Evolutionary conservation across 306 rosid genomes (phyloP).

Genomic region (Prunus mira): DNA sequence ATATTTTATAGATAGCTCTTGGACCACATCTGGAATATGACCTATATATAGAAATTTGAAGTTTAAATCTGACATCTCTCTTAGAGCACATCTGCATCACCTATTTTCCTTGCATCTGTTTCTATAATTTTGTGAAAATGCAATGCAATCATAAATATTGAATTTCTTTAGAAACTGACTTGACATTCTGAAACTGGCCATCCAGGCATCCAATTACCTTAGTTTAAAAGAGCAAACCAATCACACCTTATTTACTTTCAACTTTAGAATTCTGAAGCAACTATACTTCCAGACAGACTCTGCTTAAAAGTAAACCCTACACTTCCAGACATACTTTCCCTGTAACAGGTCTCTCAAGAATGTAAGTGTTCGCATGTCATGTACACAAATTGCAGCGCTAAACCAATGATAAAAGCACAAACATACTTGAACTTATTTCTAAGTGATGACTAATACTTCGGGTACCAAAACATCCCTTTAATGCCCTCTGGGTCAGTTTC

Average conservation of each 20-base stretch:
- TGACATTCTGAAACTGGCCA: background rate
- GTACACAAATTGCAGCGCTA: background rate
- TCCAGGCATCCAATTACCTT: background rate
- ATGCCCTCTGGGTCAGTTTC: conserved; percentile 97
- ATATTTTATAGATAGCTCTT: too few species aligned
- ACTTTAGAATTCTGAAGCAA: background rate
- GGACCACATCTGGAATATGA: too few species aligned
- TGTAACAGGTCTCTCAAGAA: too few species aligned
- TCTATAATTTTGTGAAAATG: background rate
- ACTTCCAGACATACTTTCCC: background rate
- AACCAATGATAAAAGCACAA: background rate
- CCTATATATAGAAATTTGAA: background rate
- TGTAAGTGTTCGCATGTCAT: background rate
- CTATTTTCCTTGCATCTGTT: too few species aligned
- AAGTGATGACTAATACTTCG: conserved; percentile 39
- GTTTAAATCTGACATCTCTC: background rate
- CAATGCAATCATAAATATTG: too few species aligned
- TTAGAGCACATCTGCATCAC: too few species aligned
- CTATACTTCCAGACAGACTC: background rate
- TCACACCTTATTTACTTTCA: background rate
- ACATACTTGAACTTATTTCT: conserved; percentile 16
- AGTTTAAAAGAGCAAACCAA: background rate
- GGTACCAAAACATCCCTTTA: conserved; percentile 98
- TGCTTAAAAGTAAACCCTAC: too few species aligned
- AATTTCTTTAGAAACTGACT: too few species aligned